Evolutionary conservation across 169 alveolate genomes (phyloP), one percentile per base, ranked within the genome.

Genomic region (Plasmodium falciparum): DNA sequence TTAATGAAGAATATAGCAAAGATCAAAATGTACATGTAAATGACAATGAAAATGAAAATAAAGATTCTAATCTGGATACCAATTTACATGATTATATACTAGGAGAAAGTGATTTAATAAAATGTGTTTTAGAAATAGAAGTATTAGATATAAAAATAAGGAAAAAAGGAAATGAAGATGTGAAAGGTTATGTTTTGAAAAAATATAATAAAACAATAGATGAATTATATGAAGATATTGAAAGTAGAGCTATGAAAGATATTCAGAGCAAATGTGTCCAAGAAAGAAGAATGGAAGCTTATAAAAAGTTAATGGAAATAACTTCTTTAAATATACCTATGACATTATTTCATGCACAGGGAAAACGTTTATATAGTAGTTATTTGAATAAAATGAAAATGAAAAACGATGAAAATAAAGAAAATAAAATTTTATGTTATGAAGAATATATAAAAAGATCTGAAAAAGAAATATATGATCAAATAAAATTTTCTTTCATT

Each of bases 261-360:
- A 83, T 83, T 29, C 80, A 83, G 45, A 56, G 59, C 50, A 83
- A 83, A 83, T 83, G 91, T 54, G 85, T 83, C 20, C 80, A 83
- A 43, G 85, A 83, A 72, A 83, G 83, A 72, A 83, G 91, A 83
- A 83, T 83, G 91, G 91, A 70, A 67, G 74, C 91, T 39, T 83
- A 83, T 69, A 83, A 83, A 69, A 83, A 83, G 70, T 83, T 83
- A 69, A 83, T 83, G 85, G 91, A 83, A 67, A 83, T 83, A 6
- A 69, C 91, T 15, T 69, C 91, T 2, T 13, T 83, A 83, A 83
- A 83, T 69, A 54, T 83, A 5, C 91, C 91, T 29, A 29, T 62
- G 70, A 83, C 91, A 12, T 83, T 83, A 63, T 83, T 69, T 69
- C 91, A 50, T 49, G 91, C 91, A 72, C 91, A 83, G 39, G 91